A percentile compares a stretch with the other conserved stretches of the same genome.
Conservation (phyloP, 371 early-diverging fungal species). For the Scutellospora calospora region DNA sequence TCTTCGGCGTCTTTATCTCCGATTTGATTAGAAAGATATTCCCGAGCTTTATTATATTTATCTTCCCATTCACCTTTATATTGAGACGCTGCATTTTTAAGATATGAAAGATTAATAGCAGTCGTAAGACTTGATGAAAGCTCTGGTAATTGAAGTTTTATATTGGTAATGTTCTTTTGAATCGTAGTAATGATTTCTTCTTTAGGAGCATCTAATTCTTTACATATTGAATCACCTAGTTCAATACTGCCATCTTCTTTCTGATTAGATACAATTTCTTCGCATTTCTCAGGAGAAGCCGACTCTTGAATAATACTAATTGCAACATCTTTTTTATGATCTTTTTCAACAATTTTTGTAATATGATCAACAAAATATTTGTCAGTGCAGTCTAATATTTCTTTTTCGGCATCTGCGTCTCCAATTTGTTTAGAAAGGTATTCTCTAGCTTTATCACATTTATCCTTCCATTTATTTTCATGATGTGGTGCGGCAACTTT, state of each 20-base stretch:
- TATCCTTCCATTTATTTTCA: not conserved
- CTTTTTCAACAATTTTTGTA: not conserved
- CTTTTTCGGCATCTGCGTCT: not conserved
- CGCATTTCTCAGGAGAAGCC: not conserved
- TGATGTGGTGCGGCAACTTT: not conserved
- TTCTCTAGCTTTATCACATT: not conserved
- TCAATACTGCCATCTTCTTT: not conserved
- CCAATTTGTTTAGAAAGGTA: conserved; percentile 4
- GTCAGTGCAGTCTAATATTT: not conserved
- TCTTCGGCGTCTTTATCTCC: not conserved
- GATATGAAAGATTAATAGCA: conserved; percentile 23
- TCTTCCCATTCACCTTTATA: not conserved
- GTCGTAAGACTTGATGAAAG: not conserved
- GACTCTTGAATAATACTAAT: not conserved
- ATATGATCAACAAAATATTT: not conserved
- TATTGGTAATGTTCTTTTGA: not conserved
- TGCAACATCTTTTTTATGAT: not conserved
- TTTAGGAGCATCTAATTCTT: not conserved
- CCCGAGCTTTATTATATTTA: conserved; percentile 2
- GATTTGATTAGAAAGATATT: not conserved
- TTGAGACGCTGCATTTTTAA: not conserved
- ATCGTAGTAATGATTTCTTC: not conserved
- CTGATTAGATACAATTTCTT: conserved; percentile 21
- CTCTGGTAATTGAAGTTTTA: not conserved
- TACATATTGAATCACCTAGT: not conserved